phyloP scores from a whole-genome alignment of 257 asterid genomes.

The Salvia splendens region DNA sequence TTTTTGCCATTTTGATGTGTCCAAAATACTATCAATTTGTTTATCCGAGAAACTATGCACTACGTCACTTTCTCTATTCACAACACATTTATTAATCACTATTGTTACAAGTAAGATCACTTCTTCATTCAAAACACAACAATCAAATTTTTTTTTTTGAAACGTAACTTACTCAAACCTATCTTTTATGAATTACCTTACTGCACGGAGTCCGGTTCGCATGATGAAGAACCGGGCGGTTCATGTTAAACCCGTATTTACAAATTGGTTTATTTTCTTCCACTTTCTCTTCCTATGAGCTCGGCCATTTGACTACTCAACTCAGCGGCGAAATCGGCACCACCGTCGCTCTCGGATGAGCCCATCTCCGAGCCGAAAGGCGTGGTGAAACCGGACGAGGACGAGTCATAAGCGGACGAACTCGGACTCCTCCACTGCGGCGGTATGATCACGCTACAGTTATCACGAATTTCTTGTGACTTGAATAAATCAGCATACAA shows the following conservation, averaged over 20 bases:
- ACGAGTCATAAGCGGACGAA: constrained; percentile 40
- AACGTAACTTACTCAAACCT: too few relatives aligned
- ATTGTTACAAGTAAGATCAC: too few relatives aligned
- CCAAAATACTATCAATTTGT: too few relatives aligned
- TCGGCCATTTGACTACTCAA: constrained; percentile 84
- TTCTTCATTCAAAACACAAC: too few relatives aligned
- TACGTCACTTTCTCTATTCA: too few relatives aligned
- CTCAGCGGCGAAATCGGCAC: constrained; percentile 58
- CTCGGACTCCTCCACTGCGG: constrained; percentile 26
- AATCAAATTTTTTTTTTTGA: too few relatives aligned
- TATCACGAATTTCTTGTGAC: background rate
- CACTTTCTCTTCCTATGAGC: constrained; percentile 57
- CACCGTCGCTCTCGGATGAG: constrained; percentile 60
- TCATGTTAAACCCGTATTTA: background rate
- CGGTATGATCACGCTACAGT: background rate
- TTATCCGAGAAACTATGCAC: too few relatives aligned
- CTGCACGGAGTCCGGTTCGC: constrained; percentile 8
- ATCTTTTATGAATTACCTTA: too few relatives aligned
- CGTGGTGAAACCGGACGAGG: constrained; percentile 58
- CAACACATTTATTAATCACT: too few relatives aligned
- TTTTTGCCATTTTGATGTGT: too few relatives aligned
- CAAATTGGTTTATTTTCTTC: background rate
- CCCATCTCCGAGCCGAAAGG: constrained; percentile 67
- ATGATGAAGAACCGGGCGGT: background rate
- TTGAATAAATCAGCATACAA: constrained; percentile 46